Base-by-base conservation (phyloP, 441 rosid species). In the Croton setiger region DNA sequence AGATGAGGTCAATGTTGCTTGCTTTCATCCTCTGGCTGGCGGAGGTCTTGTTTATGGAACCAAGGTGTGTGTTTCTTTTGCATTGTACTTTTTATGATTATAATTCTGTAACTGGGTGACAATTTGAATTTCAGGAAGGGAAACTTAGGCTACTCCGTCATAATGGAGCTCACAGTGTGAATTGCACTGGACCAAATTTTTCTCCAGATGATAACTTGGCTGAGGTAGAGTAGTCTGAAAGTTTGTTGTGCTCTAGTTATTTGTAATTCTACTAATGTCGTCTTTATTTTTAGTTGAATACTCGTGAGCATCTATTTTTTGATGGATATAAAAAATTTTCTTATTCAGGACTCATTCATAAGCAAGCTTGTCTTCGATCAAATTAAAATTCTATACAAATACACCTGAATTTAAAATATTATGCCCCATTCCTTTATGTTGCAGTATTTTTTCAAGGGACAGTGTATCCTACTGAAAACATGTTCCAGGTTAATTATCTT, bases 11-110 rank as follows among this genome's bases (percentile, higher is more conserved):
- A 93, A 91, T 75, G 97, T 93, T 61, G 97, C 94, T 69, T 87
- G 96, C 75, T 89, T 86, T 77, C 97, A 88, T 85, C 97, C 94
- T 72, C 84, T 82, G 65, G 88, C 88, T 14, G 97, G 98, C 43
- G 93, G 91, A n/a, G 98, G 98, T 53, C 96, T 88, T 82, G 88
- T 87, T 10, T 92, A 90, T 83, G 99, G 99, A 72, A 92, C 98
- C 52, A 95, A 95, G 96, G 97, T 87, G 23, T 41, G 81, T 59
- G 51, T 17, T 49, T 20, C 1, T n/a, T 1, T 9, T 55, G 60
- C 4, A 20, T 27, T 52, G 70, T 45, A 1, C 20, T 20, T 44
- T 53, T 39, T 51, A 12, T 54, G 21, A 27, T 43, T 64, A 43
- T 33, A 49, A 51, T 53, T 74, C 47, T 62, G 72, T 52, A 69